Conservation (phyloP, 2,329 filamentous ascomycete genomes). For the Lasiodiplodia hormozganensis region DNA sequence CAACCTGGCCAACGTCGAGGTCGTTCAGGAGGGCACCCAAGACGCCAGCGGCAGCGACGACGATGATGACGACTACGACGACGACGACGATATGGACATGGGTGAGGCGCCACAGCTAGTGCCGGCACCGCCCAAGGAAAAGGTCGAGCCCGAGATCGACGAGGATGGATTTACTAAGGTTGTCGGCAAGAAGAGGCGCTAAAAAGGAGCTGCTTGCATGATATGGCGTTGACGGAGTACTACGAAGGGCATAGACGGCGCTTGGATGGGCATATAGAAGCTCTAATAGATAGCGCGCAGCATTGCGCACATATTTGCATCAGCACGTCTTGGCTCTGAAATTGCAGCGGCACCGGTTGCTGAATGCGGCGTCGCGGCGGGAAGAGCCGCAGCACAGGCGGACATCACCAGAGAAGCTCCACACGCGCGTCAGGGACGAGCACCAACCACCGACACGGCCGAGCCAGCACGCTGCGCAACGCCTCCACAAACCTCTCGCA, state of each 20-base stretch:
- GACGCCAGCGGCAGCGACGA: conserved; percentile 51
- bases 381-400: conserved; percentile 15
- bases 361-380: conserved; percentile 21
- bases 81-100: conserved; percentile 44
- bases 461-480: not conserved
- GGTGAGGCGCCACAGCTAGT: conserved; percentile 45
- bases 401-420: conserved; percentile 1
- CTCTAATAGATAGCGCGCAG: conserved; percentile 22
- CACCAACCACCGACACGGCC: conserved; percentile 1
- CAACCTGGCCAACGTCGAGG: conserved; percentile 54
- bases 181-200: conserved; percentile 48
- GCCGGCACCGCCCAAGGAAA: conserved; percentile 38
- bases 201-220: conserved; percentile 32
- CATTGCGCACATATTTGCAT: conserved; percentile 11
- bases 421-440: conserved; percentile 12
- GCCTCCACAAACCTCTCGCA: not conserved
- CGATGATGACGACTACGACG: conserved; percentile 58
- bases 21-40: conserved; percentile 65
- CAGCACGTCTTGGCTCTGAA: conserved; percentile 16
- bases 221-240: conserved; percentile 25
- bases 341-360: conserved; percentile 21
- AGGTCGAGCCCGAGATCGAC: conserved; percentile 47
- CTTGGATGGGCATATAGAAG: conserved; percentile 18
- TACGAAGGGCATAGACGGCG: conserved; percentile 1
- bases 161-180: conserved; percentile 53